Conservation (phyloP, 371 early-diverging fungal genomes). For the Rhizopus microsporus region DNA sequence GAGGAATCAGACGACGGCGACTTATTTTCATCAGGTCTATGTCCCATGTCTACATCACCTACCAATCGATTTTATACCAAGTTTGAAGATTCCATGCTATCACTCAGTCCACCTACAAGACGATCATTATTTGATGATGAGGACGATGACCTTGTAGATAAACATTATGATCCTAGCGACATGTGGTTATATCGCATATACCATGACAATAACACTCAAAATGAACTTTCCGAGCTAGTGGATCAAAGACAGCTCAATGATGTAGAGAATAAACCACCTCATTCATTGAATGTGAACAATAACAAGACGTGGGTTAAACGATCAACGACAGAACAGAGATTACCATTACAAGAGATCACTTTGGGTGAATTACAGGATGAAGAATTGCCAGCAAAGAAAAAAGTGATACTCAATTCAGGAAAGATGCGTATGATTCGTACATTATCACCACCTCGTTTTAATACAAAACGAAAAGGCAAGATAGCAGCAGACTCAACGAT, state of each 20-base stretch:
- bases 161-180: conserved; percentile 8
- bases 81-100: conserved; percentile 9
- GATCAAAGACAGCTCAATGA: neutral
- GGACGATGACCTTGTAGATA: neutral
- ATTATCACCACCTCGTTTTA: conserved; percentile 13
- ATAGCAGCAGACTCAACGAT: neutral
- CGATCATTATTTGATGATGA: conserved; percentile 3
- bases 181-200: conserved; percentile 12
- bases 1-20: conserved; percentile 20
- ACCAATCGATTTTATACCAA: neutral
- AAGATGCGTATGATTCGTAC: conserved; percentile 18
- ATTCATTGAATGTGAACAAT: neutral
- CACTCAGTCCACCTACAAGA: neutral
- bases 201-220: conserved; percentile 1
- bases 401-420: conserved; percentile 1
- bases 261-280: conserved; percentile 18
- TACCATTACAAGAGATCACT: conserved; percentile 18
- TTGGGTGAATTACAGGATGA: conserved; percentile 19
- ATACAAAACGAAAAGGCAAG: conserved; percentile 12
- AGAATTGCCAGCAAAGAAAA: conserved; percentile 12
- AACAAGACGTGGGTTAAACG: conserved; percentile 1
- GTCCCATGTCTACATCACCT: conserved; percentile 15
- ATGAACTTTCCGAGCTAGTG: neutral
- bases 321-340: conserved; percentile 10
- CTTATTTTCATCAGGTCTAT: conserved; percentile 16